Base-by-base conservation (phyloP, 345 rosid genomes). In the Euphorbia peplus region DNA sequence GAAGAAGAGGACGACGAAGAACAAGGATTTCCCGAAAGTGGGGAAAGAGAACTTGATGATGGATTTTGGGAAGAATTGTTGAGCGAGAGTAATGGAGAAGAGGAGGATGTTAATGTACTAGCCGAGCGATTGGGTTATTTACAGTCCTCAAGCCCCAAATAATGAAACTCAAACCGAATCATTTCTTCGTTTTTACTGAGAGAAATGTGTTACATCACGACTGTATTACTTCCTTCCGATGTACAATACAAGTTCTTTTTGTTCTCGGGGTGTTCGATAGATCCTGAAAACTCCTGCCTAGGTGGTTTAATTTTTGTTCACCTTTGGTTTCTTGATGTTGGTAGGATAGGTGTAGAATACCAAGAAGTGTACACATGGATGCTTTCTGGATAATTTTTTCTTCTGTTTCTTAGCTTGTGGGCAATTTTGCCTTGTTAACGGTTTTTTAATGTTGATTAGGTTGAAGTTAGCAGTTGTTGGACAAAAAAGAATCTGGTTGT, bases 21-120 rank as follows among this genome's bases (percentile, higher is more conserved):
- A 13, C 18, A 44, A 44, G 50, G 12, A 42, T 42, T 44, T 7
- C 47, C 30, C 8, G 65, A 74, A 47, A 75, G 63, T 37, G 65
- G 68, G 47, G 86, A 75, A 10, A 76, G 76, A 70, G 83, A 66
- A 51, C 76, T 68, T 2, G 81, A 51, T 30, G 84, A 77, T 1
- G 79, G 81, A 55, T 90, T 89, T 56, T 91, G 95, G 78, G 86
- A 77, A 44, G 88, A 82, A 60, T 66, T 85, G 46, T 16, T 76
- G 11, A 76, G 58, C 11, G 81, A 75, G n/a, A 68, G 72, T 52
- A 28, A 46, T 29, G 79, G 61, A n/a, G 85, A 76, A 46, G 86
- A 82, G 28, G 93, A 77, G 62, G 85, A 82, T 65, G 86, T 81
- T 10, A 70, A 78, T 68, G 71, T 70, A 26, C 77, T 81, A 74